Percentiles rank a stretch among this genome's conserved stretches.
These are phyloP conservation scores for Starmerella geochares DNA, from an alignment of 805 yeast genomes.

Conservation along the genomic window DNA sequence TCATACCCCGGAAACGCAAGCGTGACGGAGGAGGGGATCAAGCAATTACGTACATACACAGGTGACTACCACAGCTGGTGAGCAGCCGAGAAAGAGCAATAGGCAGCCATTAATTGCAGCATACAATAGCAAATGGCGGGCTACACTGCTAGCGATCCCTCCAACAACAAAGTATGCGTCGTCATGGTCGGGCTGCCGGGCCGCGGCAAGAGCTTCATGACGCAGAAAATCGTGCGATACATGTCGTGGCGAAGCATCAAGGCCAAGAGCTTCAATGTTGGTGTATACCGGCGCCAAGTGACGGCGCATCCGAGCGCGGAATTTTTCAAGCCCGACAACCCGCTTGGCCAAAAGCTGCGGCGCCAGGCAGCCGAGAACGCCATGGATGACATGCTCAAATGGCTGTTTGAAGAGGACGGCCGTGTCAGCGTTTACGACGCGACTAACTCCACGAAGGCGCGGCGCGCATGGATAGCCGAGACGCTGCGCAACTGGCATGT, in stretches of 20 bases:
- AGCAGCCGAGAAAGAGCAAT: not conserved
- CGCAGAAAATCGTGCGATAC: conserved; percentile 87
- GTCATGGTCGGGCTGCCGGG: conserved; percentile 57
- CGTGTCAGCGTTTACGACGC: conserved; percentile 92
- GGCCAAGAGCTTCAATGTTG: conserved; percentile 83
- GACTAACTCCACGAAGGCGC: conserved; percentile 68
- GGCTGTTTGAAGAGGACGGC: conserved; percentile 74
- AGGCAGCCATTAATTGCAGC: not conserved
- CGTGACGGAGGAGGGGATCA: not conserved
- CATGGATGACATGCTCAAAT: conserved; percentile 65
- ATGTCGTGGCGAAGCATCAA: conserved; percentile 83
- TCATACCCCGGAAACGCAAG: conserved; percentile 1
- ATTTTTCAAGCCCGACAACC: conserved; percentile 61
- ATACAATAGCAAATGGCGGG: conserved; percentile 1
- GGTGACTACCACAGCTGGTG: not conserved
- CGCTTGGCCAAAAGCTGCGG: conserved; percentile 53
- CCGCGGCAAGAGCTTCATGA: conserved; percentile 86
- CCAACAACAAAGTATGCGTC: conserved; percentile 24
- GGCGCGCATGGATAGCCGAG: conserved; percentile 54
- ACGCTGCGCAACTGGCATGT: conserved; percentile 38
- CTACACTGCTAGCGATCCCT: conserved; percentile 26
- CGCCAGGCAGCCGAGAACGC: conserved; percentile 63
- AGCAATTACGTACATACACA: conserved; percentile 2
- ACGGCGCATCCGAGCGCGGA: conserved; percentile 57
- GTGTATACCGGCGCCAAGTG: conserved; percentile 64